Conservation (phyloP, 192 early-diverging fungal genomes). For the Physocladia obscura region DNA sequence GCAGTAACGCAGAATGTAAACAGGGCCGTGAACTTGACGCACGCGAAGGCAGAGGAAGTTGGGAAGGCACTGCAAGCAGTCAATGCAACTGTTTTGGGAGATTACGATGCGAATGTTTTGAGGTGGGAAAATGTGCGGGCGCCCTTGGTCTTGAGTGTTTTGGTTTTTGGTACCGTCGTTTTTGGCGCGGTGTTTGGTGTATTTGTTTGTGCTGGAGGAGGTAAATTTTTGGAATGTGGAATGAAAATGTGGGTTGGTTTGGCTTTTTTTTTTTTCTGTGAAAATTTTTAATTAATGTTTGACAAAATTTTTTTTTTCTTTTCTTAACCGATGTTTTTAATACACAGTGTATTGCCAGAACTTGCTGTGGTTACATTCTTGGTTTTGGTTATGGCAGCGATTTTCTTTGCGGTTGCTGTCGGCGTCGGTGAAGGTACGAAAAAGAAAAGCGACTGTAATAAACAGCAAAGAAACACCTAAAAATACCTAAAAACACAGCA, state of each 20-base stretch:
- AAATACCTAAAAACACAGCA: neutral
- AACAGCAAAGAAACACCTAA: neutral
- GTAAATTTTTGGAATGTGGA: neutral
- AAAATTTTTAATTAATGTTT: neutral
- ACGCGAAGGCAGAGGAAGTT: too few species aligned
- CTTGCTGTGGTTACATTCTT: constrained; percentile 1
- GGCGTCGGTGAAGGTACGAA: constrained; percentile 1
- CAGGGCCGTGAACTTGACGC: too few species aligned
- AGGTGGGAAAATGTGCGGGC: neutral
- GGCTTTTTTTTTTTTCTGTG: neutral
- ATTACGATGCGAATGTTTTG: neutral
- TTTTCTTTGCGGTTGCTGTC: neutral
- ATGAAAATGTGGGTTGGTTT: neutral
- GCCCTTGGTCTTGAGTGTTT: neutral
- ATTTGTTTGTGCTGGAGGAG: neutral
- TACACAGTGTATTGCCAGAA: neutral
- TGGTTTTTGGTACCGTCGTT: neutral
- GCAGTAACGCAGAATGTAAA: too few species aligned
- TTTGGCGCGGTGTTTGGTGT: neutral
- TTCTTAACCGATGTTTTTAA: neutral
- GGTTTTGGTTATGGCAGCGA: neutral
- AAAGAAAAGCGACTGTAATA: neutral
- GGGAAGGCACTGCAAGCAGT: too few species aligned
- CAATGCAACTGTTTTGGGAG: too few species aligned
- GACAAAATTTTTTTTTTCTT: neutral